Base-by-base conservation (phyloP, 257 asterid species). In the Linaria vulgaris region DNA sequence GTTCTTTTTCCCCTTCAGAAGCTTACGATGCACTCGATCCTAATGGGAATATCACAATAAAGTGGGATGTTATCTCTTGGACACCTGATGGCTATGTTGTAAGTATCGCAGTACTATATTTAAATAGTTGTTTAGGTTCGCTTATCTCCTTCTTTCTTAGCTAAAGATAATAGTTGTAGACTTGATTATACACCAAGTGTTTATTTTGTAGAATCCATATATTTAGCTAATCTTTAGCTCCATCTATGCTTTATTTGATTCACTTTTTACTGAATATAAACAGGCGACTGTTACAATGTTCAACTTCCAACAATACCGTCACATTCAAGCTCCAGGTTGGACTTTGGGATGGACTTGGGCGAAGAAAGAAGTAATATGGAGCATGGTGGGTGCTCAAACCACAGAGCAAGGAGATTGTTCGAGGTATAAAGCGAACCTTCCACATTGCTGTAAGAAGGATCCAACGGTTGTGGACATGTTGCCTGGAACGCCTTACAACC, bases 331-430 rank as follows among this genome's bases (percentile, higher is more conserved):
- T 3, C 95, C 98, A 1, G 98, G 98, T 1, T 91, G 98, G 98
- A 78, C 87, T 13, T 60, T 88, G 82, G 96, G 96, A 1, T 91
- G 98, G 98, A 84, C 82, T 0, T 91, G 98, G 98, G 95, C 96
- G 1, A 84, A 88, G 69, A 86, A 91, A 59, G 95, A 91, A 80
- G 98, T 91, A 59, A 91, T 91, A 46, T 91, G 98, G 96, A 67
- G 67, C 79, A 84, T 84, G 96, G 66, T 83, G 77, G 98, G 98
- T 44, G 80, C 71, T 48, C 95, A 91, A 70, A 69, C 98, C 0
- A 86, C 95, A 0, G 96, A 91, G 48, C 98, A 91, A 74, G 98
- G 98, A 53, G 98, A 91, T 77, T 91, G 96, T 64, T 88, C 96
- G 3, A 88, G 63, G 69, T 87, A 47, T 12, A 87, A 87, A 69